phyloP scores from a whole-genome alignment of 2,329 filamentous ascomycete genomes.

The Diplocarpon rosae region DNA sequence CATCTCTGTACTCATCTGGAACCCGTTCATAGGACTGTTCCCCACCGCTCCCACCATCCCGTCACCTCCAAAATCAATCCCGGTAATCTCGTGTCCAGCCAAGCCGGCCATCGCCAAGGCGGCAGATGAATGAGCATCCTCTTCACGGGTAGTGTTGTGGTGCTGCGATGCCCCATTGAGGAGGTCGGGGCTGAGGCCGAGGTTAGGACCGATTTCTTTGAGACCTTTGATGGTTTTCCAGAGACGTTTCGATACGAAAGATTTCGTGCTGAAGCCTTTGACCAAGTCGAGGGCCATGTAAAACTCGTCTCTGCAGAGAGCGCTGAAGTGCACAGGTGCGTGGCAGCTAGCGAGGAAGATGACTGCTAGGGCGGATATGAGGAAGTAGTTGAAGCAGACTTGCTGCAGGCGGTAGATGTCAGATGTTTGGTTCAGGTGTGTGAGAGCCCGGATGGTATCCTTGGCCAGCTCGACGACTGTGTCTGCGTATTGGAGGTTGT shows the following conservation, averaged over 20 bases:
- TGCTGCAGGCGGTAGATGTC: constrained; percentile 63
- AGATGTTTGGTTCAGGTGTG: constrained; percentile 59
- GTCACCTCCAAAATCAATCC: constrained; percentile 10
- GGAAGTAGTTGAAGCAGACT: constrained; percentile 71
- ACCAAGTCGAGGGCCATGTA: constrained; percentile 68
- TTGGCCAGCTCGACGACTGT: constrained; percentile 65
- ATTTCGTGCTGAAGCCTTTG: constrained; percentile 59
- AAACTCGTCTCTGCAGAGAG: constrained; percentile 61
- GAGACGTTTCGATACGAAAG: constrained; percentile 59
- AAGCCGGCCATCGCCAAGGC: constrained; percentile 46
- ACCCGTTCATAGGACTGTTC: constrained; percentile 26
- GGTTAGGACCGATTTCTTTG: constrained; percentile 59
- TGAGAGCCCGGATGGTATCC: constrained; percentile 63
- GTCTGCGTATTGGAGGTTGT: constrained; percentile 62
- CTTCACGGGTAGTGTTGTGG: constrained; percentile 10
- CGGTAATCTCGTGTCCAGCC: constrained; percentile 30
- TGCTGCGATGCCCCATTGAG: background rate
- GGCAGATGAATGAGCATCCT: constrained; percentile 41
- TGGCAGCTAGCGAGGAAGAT: constrained; percentile 69
- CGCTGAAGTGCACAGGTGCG: constrained; percentile 59
- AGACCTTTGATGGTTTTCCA: constrained; percentile 58
- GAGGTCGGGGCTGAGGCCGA: constrained; percentile 35
- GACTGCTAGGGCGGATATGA: constrained; percentile 63
- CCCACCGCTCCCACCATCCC: constrained; percentile 5
- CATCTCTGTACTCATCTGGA: constrained; percentile 29